A percentile compares a stretch with the other conserved stretches of the same genome.
phyloP scores from a whole-genome alignment of 1,284 basidiomycete genomes.

The Volvariella volvacea region DNA sequence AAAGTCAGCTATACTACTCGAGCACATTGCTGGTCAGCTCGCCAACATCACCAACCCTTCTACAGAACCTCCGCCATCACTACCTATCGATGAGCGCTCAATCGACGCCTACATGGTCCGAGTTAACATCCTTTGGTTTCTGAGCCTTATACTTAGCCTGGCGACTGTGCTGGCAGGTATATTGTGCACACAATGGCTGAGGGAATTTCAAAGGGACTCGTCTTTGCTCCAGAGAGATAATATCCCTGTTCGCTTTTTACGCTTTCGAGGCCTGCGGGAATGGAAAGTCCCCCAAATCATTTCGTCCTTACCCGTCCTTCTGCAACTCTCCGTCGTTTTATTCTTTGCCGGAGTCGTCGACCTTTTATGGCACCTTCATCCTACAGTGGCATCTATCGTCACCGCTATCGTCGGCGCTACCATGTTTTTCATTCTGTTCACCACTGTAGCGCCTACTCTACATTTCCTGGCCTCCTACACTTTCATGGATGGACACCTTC shows the following conservation, averaged over 20 bases:
- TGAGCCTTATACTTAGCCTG: not conserved
- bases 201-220: not conserved
- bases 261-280: not conserved
- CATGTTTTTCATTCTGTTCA: not conserved
- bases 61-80: too few species aligned
- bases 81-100: not conserved
- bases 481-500: not conserved
- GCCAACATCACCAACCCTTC: not conserved
- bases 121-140: too few species aligned
- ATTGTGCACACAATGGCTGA: not conserved
- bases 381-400: not conserved
- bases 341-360: not conserved
- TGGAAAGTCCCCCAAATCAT: constrained; percentile 1
- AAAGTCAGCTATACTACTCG: not conserved
- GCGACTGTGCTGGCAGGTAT: not conserved
- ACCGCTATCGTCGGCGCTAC: not conserved
- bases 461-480: not conserved
- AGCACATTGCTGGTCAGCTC: not conserved
- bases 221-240: not conserved
- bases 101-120: not conserved
- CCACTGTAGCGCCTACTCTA: not conserved
- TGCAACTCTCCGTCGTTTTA: not conserved
- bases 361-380: not conserved
- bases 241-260: not conserved
- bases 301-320: not conserved